A percentile compares a stretch with the other conserved stretches of the same genome.
phyloP scores from a whole-genome alignment of 2,329 filamentous ascomycete genomes.

The Pyricularia sp. region DNA sequence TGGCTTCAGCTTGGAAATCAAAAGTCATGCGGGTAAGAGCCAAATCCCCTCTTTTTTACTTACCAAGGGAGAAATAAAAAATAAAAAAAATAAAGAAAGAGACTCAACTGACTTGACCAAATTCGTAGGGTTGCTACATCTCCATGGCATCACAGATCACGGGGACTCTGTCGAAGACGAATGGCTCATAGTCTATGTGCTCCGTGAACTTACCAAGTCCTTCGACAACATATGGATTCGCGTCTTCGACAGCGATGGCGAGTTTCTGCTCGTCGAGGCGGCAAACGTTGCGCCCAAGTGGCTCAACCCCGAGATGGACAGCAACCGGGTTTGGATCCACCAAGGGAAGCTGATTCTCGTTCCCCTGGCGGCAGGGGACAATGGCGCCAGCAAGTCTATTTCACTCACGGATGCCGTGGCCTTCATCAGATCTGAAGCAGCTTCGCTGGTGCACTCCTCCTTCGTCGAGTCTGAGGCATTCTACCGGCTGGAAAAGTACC shows the following conservation, averaged over 20 bases:
- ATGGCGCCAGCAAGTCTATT: constrained; percentile 29
- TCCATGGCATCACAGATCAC: constrained; percentile 75
- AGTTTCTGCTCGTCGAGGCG: constrained; percentile 91
- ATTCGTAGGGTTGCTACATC: constrained; percentile 40
- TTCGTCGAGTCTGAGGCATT: constrained; percentile 84
- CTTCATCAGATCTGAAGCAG: constrained; percentile 46
- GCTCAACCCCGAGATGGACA: constrained; percentile 84
- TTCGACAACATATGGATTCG: constrained; percentile 73
- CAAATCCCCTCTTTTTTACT: neutral
- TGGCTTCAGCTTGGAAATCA: constrained; percentile 60
- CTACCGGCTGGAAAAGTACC: constrained; percentile 78
- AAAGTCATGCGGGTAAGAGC: constrained; percentile 44
- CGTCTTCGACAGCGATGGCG: constrained; percentile 80
- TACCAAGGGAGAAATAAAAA: neutral
- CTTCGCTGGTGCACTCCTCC: constrained; percentile 58
- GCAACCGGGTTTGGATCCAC: constrained; percentile 85
- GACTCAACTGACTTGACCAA: neutral
- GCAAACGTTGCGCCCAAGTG: constrained; percentile 80
- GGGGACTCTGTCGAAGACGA: constrained; percentile 95
- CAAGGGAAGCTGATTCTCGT: constrained; percentile 68
- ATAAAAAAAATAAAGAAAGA: neutral
- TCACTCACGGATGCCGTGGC: constrained; percentile 54
- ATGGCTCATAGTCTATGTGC: constrained; percentile 88
- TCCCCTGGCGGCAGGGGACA: constrained; percentile 25
- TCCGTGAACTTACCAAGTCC: constrained; percentile 68